phyloP scores from a whole-genome alignment of 306 rosid genomes.

The Alnus glutinosa region DNA sequence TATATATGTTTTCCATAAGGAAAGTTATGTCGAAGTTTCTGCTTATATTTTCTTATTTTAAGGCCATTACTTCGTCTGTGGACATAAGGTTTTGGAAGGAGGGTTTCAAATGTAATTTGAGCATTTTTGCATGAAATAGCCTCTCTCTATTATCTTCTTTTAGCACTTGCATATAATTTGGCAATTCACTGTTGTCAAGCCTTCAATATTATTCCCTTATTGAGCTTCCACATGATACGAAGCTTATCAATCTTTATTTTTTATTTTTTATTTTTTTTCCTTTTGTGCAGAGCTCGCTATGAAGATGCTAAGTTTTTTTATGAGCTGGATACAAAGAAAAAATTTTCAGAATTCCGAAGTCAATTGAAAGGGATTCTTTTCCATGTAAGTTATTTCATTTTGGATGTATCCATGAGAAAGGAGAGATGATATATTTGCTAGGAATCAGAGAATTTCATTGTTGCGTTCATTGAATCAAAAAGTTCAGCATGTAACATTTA shows the following conservation, averaged over 20 bases:
- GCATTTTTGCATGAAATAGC: conserved; percentile 10
- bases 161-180: conserved; percentile 2
- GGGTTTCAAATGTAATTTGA: neutral
- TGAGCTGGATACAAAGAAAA: conserved; percentile 70
- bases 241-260: neutral
- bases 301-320: conserved; percentile 99
- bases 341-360: conserved; percentile 67
- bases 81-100: neutral
- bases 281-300: conserved; percentile 79
- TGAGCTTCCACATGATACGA: conserved; percentile 21
- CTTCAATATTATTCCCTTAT: conserved; percentile 10
- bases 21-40: neutral
- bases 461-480: conserved; percentile 6
- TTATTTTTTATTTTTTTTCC: neutral
- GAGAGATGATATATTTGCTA: conserved; percentile 1
- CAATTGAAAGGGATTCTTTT: conserved; percentile 81
- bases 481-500: conserved; percentile 17
- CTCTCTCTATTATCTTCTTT: conserved; percentile 10
- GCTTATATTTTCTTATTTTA: neutral
- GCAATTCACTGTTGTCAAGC: conserved; percentile 10
- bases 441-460: conserved; percentile 2
- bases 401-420: neutral
- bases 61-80: neutral
- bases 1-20: neutral
- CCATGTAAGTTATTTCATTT: conserved; percentile 60